Evolutionary conservation across 2,329 filamentous ascomycete species (phyloP), one percentile per base, ranked within the genome.

Genomic region (Dryadomyces quercus-mongolicae): DNA sequence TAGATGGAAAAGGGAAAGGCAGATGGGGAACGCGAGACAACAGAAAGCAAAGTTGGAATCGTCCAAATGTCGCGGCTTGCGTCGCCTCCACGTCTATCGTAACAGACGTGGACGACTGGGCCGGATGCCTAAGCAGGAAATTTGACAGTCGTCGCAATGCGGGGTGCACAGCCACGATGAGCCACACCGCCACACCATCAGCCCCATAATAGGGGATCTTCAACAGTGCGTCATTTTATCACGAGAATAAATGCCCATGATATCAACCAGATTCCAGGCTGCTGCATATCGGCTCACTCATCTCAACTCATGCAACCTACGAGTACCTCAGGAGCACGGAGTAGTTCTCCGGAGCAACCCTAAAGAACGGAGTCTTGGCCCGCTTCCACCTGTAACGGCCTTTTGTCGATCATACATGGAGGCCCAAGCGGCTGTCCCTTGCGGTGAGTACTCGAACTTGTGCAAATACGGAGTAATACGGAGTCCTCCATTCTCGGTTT

Each of bases 121-220:
- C 25, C 44, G n/a, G 50, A 45, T 52, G 50, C 13, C 50, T 52
- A 52, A 38, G 34, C 44, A 53, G 20, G 34, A 46, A 46, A 25
- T 15, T 5, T 10, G 20, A 46, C 25, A 40, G 36, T n/a, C 13
- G 5, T 38, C 42, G 44, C 43, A 53, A 48, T 47, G 51, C 51
- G 51, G 51, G 51, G 51, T 53, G 51, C 51, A 53, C 51, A 47
- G 51, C 51, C 51, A 53, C 51, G 9, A 9, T 18, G 22, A 20
- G 8, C 42, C 45, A 22, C 51, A 25, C 25, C 43, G 51, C 51
- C 51, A 52, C 51, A 16, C 13, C 21, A 22, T 7, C 18, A 45
- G 16, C 40, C 49, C 22, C 20, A 31, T 31, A 31, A 31, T 31
- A 31, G 25, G 25, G 25, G 25, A 31, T 31, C 25, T 31, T 31